Evolutionary conservation across 2,329 filamentous ascomycete species (phyloP).

Genomic region (Ophiostoma sp.): DNA sequence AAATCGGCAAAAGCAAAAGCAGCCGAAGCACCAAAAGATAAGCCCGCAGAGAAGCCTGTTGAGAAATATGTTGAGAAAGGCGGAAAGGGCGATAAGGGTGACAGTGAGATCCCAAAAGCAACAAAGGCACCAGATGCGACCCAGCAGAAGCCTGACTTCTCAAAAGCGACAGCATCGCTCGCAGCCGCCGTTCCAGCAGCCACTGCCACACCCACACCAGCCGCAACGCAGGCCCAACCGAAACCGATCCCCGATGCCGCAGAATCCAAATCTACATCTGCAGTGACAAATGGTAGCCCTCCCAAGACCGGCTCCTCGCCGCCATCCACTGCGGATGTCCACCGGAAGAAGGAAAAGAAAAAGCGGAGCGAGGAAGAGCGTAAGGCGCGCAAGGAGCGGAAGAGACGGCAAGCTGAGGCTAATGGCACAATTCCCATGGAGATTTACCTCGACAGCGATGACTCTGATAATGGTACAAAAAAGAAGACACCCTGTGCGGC

Average conservation of each 20-base stretch:
- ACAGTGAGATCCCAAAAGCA: constrained; percentile 68
- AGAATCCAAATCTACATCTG: constrained; percentile 22
- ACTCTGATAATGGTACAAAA: constrained; percentile 36
- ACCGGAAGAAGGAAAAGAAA: constrained; percentile 89
- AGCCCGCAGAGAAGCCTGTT: constrained; percentile 44
- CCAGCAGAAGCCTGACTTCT: neutral
- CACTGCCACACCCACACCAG: neutral
- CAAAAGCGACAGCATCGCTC: neutral
- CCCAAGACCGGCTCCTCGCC: neutral
- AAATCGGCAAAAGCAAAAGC: constrained; percentile 42
- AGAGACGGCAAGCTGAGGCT: constrained; percentile 75
- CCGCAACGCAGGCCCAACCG: constrained; percentile 4
- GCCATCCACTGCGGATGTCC: constrained; percentile 34
- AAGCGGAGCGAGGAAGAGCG: constrained; percentile 89
- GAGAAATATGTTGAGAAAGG: constrained; percentile 37
- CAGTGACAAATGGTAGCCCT: constrained; percentile 2
- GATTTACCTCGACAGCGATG: constrained; percentile 65
- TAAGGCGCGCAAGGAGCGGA: constrained; percentile 87
- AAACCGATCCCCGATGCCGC: constrained; percentile 31
- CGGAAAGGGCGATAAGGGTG: constrained; percentile 46
- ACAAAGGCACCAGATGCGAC: constrained; percentile 43
- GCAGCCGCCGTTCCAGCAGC: neutral
- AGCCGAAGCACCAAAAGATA: neutral
- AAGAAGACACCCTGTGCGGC: constrained; percentile 31
- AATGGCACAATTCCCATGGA: constrained; percentile 85